Evolutionary conservation across 306 rosid genomes (phyloP), one percentile per base, ranked within the genome.

Genomic region (Vigna nakashimae): DNA sequence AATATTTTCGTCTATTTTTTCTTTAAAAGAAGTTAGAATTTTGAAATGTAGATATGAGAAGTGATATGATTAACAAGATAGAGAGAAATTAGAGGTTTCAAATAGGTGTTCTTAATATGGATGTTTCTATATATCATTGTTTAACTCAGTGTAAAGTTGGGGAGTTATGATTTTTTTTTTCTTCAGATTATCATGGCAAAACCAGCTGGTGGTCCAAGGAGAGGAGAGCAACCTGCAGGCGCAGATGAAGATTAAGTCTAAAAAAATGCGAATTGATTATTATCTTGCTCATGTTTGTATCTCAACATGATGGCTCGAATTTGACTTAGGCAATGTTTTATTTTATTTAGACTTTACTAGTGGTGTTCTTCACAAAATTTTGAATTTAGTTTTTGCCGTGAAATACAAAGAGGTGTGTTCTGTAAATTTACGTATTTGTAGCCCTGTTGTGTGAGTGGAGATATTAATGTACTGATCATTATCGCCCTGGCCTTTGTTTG

Each of bases 151-250:
- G 32, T 43, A 13, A n/a, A n/a, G 16, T 58, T 18, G 69, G 46
- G 45, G 24, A 32, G 3, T 7, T 26, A 1, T 62, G 68, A 16
- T 62, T 62, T 55, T 43, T 8, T 30, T 13, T 28, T 43, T 67
- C 67, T 85, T 73, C 94, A 92, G 99, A 91, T 95, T 76, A 95
- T 95, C 49, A 91, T 92, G 97, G 78, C 96, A 28, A 92, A 91
- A 86, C 99, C 98, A 17, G 98, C 98, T 7, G 98, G 99, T 63
- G 99, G 98, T 13, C 99, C 96, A 14, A 91, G 80, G 83, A 87
- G 91, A 82, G 90, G 91, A 82, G 90, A 85, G 34, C 88, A 89
- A 74, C 97, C 99, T 68, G 97, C 91, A 14, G 93, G 92, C 77
- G 80, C 80, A 92, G 99, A 95, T 24, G 99, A 92, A 88, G 99